phyloP scores from a whole-genome alignment of 2,329 filamentous ascomycete species.

The Colletotrichum brevisporum region DNA sequence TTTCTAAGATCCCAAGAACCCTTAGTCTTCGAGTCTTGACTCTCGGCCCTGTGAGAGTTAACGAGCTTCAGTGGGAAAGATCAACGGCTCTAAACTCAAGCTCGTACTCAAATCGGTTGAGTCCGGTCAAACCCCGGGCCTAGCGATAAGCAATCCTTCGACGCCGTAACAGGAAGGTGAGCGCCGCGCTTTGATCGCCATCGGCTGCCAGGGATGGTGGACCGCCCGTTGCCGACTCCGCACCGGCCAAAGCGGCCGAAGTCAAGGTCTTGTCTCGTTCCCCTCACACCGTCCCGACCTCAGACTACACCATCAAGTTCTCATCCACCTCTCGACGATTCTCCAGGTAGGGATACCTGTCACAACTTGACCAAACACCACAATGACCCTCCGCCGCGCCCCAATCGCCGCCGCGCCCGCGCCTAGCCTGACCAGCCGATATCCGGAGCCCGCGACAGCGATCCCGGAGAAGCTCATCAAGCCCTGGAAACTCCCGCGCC shows the following conservation, averaged over 20 bases:
- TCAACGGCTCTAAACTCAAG: no score
- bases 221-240: constrained; percentile 33
- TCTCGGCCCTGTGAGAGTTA: no score
- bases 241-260: constrained; percentile 15
- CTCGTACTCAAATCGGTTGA: no score
- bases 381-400: constrained; percentile 32
- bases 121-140: no score
- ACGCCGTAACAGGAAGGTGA: constrained; percentile 21
- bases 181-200: constrained; percentile 1
- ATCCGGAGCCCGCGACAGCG: constrained; percentile 4
- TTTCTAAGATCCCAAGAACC: no score
- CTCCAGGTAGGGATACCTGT: no score
- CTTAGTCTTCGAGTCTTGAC: no score
- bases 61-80: no score
- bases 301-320: not conserved
- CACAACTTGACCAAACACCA: not conserved
- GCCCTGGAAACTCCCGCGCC: constrained; percentile 53
- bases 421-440: not conserved
- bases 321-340: no score
- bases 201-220: not conserved
- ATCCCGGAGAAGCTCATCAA: constrained; percentile 47
- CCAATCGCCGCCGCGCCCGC: constrained; percentile 2
- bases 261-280: constrained; percentile 10
- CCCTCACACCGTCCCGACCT: not conserved
- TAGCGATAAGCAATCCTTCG: not conserved